Evolutionary conservation across 495 filamentous ascomycete species (phyloP).

Genomic region (Podospora anserina): DNA sequence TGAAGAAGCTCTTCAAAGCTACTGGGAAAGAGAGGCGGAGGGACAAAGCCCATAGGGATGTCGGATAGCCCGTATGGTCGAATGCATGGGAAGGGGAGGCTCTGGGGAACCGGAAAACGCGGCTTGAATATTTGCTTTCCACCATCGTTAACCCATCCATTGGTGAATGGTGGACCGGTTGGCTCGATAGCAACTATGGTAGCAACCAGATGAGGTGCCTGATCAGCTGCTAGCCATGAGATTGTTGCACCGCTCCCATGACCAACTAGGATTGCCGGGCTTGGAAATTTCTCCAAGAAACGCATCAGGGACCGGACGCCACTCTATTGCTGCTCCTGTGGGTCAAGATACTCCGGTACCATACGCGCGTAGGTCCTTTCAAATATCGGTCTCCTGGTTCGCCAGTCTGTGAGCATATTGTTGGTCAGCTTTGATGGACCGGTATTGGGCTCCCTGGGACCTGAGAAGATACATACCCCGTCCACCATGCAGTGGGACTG

Average conservation of each 20-base stretch:
- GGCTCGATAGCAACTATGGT: constrained; percentile 55
- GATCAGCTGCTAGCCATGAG: constrained; percentile 50
- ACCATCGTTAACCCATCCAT: neutral
- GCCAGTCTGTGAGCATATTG: constrained; percentile 28
- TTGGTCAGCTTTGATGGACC: neutral
- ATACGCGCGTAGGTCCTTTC: neutral
- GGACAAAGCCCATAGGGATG: constrained; percentile 7
- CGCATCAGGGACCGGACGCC: constrained; percentile 39
- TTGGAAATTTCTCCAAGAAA: constrained; percentile 42
- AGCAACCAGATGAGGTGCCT: constrained; percentile 44
- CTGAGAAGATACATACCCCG: too few relatives aligned
- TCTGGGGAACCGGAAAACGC: neutral
- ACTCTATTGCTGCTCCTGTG: constrained; percentile 39
- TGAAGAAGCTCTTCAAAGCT: neutral
- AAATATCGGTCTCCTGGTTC: constrained; percentile 48
- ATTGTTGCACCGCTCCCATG: constrained; percentile 55
- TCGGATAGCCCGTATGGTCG: neutral
- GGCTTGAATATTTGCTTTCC: neutral
- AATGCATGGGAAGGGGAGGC: neutral
- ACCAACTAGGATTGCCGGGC: constrained; percentile 45
- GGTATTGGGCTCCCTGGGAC: too few relatives aligned
- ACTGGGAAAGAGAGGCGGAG: neutral
- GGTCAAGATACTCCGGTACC: constrained; percentile 24
- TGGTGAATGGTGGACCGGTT: constrained; percentile 49
- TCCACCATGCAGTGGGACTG: neutral